These are phyloP conservation scores for Ananas comosus DNA, from an alignment of 176 grass and related monocot genomes.

Conservation along the genomic window DNA sequence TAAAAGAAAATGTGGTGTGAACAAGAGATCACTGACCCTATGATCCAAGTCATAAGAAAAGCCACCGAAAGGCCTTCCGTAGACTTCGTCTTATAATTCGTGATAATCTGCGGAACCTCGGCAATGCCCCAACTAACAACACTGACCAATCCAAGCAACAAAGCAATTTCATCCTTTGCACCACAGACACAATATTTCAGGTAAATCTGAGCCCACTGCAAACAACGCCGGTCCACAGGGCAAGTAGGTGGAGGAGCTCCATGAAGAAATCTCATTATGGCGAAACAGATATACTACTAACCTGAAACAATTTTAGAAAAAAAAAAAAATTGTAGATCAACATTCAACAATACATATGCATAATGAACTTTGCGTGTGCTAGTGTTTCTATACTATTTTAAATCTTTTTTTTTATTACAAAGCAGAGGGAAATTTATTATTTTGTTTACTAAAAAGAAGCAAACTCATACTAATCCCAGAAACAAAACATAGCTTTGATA, in stretches of 20 bases:
- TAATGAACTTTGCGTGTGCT: neutral
- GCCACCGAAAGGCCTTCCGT: constrained; percentile 77
- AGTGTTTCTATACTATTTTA: neutral
- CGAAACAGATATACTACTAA: neutral
- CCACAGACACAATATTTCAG: constrained; percentile 73
- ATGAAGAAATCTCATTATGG: constrained; percentile 36
- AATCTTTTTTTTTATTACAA: too few species aligned
- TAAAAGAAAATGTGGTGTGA: too few species aligned
- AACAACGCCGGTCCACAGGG: constrained; percentile 29
- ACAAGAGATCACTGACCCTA: constrained; percentile 38
- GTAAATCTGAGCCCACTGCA: constrained; percentile 59
- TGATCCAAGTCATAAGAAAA: constrained; percentile 83
- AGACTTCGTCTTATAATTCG: constrained; percentile 71
- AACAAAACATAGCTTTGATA: too few species aligned
- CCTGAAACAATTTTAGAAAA: neutral
- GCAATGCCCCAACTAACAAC: constrained; percentile 82
- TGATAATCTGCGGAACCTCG: constrained; percentile 86
- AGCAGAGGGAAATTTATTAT: too few species aligned
- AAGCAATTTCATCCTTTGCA: constrained; percentile 42
- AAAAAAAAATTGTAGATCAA: too few species aligned
- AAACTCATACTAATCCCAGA: too few species aligned
- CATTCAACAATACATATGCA: neutral
- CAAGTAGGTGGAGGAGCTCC: constrained; percentile 25
- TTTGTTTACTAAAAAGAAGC: too few species aligned
- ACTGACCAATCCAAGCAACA: constrained; percentile 59